Conservation (phyloP, 1,284 basidiomycete genomes). For the Austroboletus novae-zelandiae region DNA sequence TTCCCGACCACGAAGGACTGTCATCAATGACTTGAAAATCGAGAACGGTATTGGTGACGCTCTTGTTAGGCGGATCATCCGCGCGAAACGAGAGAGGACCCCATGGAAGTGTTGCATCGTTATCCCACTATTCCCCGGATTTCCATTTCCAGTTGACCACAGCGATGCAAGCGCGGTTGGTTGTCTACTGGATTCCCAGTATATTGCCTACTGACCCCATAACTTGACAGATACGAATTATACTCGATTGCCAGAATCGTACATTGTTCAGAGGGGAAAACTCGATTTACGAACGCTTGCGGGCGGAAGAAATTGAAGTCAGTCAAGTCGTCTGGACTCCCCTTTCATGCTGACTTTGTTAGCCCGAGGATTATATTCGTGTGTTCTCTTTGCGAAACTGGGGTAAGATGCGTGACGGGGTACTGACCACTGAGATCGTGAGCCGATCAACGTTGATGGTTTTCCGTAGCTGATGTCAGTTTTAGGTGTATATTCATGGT, state of each 20-base stretch:
- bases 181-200: constrained; percentile 10
- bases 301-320: constrained; percentile 88
- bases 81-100: constrained; percentile 79
- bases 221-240: constrained; percentile 73
- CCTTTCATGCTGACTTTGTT: constrained; percentile 2
- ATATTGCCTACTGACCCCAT: constrained; percentile 1
- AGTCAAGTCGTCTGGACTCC: constrained; percentile 25
- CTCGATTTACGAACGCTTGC: constrained; percentile 88
- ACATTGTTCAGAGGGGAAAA: constrained; percentile 88
- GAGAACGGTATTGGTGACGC: constrained; percentile 97
- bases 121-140: constrained; percentile 92
- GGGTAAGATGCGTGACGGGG: constrained; percentile 86
- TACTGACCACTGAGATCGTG: constrained; percentile 87
- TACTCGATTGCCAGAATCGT: constrained; percentile 90
- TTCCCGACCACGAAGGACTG: constrained; percentile 52
- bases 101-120: constrained; percentile 93
- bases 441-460: constrained; percentile 7
- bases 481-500: constrained; percentile 84
- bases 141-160: constrained; percentile 91
- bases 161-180: constrained; percentile 87
- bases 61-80: constrained; percentile 87
- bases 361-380: constrained; percentile 92
- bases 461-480: constrained; percentile 4
- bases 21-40: constrained; percentile 81
- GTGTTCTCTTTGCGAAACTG: constrained; percentile 93